Evolutionary conservation across 108 stramenopile species (phyloP).

Genomic region (Cyclotella distinguenda): DNA sequence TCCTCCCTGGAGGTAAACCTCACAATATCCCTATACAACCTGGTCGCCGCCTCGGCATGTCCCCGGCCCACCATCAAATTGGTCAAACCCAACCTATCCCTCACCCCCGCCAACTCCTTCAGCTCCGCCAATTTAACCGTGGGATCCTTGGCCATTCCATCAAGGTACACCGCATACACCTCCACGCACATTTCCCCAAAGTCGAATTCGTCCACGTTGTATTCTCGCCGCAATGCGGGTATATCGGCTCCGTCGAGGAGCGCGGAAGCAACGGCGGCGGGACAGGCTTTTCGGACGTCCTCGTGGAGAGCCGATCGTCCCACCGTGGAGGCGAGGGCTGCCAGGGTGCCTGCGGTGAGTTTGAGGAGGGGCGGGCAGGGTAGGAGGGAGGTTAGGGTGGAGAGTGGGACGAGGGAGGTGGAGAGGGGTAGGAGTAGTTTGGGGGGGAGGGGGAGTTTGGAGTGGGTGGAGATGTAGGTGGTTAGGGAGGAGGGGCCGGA

Average conservation of each 20-base stretch:
- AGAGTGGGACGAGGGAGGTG: slow-evolving; percentile 13
- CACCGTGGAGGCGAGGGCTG: slow-evolving; percentile 42
- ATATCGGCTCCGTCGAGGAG: slow-evolving; percentile 23
- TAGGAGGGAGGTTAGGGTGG: slow-evolving; percentile 16
- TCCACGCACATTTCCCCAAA: slow-evolving; percentile 63
- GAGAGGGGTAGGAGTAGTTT: slow-evolving; percentile 33
- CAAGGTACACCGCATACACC: slow-evolving; percentile 64
- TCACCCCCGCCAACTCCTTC: slow-evolving; percentile 65
- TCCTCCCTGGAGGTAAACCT: slow-evolving; percentile 71
- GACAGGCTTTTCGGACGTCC: slow-evolving; percentile 39
- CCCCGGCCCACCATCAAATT: slow-evolving; percentile 83
- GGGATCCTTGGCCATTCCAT: slow-evolving; percentile 79
- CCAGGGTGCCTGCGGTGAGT: slow-evolving; percentile 37
- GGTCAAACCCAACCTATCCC: slow-evolving; percentile 49
- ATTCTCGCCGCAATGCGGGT: slow-evolving; percentile 20
- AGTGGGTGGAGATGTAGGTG: slow-evolving; percentile 11
- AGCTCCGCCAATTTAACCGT: slow-evolving; percentile 63
- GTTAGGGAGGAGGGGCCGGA: not conserved
- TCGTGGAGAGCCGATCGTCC: slow-evolving; percentile 40
- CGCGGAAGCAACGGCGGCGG: slow-evolving; percentile 38
- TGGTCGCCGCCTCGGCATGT: slow-evolving; percentile 63
- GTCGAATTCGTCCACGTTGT: slow-evolving; percentile 55
- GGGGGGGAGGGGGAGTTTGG: slow-evolving; percentile 29
- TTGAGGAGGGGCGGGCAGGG: slow-evolving; percentile 38
- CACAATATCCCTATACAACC: slow-evolving; percentile 63